Percentiles rank a stretch among this genome's conserved stretches.
phyloP scores from a whole-genome alignment of 169 alveolate genomes.

The Besnoitia besnoiti region DNA sequence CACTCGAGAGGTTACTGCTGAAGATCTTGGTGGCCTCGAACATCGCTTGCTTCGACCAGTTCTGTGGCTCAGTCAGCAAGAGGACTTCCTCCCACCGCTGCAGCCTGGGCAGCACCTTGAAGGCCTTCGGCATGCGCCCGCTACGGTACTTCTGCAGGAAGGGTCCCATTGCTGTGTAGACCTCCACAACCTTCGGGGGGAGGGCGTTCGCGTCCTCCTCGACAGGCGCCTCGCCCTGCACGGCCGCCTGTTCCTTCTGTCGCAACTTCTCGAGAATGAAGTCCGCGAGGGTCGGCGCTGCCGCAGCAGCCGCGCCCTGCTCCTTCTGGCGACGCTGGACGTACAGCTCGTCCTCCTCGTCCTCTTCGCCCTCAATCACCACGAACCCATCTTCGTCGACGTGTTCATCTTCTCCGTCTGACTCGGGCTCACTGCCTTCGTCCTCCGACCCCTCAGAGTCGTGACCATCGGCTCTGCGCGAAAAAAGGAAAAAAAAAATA shows the following conservation, averaged over 20 bases:
- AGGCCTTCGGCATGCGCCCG: conserved; percentile 94
- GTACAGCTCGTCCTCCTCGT: conserved; percentile 34
- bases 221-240: neutral
- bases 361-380: conserved; percentile 35
- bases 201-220: neutral
- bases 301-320: conserved; percentile 14
- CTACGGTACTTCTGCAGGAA: conserved; percentile 79
- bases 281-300: conserved; percentile 34
- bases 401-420: conserved; percentile 15
- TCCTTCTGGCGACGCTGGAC: neutral
- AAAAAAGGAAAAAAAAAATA: no score
- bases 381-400: conserved; percentile 54
- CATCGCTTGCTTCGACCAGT: conserved; percentile 93
- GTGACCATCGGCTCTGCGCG: no score
- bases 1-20: conserved; percentile 82
- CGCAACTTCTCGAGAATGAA: neutral
- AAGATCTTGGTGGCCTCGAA: conserved; percentile 89
- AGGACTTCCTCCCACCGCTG: conserved; percentile 93
- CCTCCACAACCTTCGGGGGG: conserved; percentile 69
- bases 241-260: neutral
- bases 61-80: conserved; percentile 88
- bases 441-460: no score
- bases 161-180: conserved; percentile 80
- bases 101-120: conserved; percentile 88
- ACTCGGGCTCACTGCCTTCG: no score